A percentile compares a stretch with the other conserved stretches of the same genome.
phyloP scores from a whole-genome alignment of 2,329 filamentous ascomycete genomes.

The Fonsecaea multimorphosa region DNA sequence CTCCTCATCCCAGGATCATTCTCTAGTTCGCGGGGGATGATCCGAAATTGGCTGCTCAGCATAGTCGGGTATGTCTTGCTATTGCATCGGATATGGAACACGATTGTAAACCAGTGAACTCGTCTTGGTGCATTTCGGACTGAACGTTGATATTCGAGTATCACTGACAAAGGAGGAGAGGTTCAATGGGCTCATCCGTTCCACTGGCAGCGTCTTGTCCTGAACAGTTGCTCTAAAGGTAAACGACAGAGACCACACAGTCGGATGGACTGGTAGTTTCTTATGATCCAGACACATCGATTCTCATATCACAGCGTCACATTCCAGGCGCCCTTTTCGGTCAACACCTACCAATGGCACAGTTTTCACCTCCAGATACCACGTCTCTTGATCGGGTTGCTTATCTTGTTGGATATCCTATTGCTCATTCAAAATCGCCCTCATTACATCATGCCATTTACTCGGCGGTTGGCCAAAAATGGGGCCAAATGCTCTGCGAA shows the following conservation, averaged over 20 bases:
- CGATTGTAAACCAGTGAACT: neutral
- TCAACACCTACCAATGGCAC: slow-evolving; percentile 13
- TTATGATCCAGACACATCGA: neutral
- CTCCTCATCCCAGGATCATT: neutral
- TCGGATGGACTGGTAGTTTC: neutral
- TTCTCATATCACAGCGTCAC: neutral
- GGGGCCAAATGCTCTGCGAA: slow-evolving; percentile 53
- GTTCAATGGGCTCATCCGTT: neutral
- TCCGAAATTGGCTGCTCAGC: neutral
- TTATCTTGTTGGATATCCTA: slow-evolving; percentile 64
- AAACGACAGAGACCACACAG: neutral
- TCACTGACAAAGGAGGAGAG: neutral
- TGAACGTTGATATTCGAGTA: neutral
- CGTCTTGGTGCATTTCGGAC: neutral
- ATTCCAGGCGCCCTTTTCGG: neutral
- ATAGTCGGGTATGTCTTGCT: neutral
- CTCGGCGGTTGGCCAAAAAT: slow-evolving; percentile 57
- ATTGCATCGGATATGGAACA: neutral
- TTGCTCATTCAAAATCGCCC: slow-evolving; percentile 63
- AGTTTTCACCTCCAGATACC: slow-evolving; percentile 29
- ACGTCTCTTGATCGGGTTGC: slow-evolving; percentile 56
- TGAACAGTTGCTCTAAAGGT: neutral
- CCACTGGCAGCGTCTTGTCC: neutral
- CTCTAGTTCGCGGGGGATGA: neutral
- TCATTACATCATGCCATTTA: slow-evolving; percentile 62